A percentile compares a stretch with the other conserved stretches of the same genome.
These are phyloP conservation scores for Corylus avellana DNA, from an alignment of 306 rosid species.

Conservation along the genomic window DNA sequence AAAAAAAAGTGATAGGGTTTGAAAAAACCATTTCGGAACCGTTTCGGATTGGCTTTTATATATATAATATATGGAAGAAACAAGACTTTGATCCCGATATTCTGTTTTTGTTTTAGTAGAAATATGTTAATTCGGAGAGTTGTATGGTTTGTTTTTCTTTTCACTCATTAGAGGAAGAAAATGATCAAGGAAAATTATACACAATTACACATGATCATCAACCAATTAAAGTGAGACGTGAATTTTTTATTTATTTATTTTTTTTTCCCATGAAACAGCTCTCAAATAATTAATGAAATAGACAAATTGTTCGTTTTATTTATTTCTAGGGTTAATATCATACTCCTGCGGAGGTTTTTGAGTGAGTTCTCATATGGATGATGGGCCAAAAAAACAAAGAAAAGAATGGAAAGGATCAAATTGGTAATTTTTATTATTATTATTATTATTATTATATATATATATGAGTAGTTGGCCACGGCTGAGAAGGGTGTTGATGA, in stretches of 20 bases:
- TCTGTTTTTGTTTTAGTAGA: background rate
- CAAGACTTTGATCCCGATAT: no score
- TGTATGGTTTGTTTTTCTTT: background rate
- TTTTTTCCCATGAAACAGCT: background rate
- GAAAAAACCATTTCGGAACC: conserved; percentile 21
- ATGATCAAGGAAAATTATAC: no score
- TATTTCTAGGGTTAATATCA: no score
- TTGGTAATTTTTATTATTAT: no score
- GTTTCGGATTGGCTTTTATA: conserved; percentile 33
- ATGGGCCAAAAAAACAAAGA: no score
- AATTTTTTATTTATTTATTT: background rate
- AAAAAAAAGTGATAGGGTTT: background rate
- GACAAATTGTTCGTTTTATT: no score
- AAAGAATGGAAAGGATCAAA: no score
- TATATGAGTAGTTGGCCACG: background rate
- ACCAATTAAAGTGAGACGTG: background rate
- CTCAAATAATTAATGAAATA: background rate
- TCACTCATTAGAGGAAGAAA: no score
- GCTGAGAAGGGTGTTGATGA: background rate
- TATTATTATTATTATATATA: no score
- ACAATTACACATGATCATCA: background rate
- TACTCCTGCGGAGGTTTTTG: no score
- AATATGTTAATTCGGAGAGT: no score
- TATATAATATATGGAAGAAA: background rate
- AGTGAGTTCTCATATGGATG: no score